Base-by-base conservation (phyloP, 768 basidiomycete species). In the Lepiota subincarnata region DNA sequence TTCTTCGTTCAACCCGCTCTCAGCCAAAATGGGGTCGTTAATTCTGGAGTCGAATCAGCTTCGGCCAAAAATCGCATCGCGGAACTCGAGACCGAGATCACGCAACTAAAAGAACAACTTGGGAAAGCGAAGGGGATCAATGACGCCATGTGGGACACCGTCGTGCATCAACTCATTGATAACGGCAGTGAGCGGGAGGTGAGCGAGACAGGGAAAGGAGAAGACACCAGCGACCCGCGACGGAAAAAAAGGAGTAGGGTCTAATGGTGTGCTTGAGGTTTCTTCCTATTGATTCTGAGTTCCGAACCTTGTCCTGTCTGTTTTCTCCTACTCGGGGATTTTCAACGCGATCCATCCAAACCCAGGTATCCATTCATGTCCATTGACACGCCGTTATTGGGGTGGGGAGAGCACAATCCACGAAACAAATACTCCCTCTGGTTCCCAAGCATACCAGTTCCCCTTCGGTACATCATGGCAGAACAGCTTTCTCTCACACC, bases 101-200 rank as follows among this genome's bases (percentile, higher is more conserved):
- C 74, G 46, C 70, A 67, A 20, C 67, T 96, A 53, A 80, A 76
- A 42, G 79, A 82, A 42, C 86, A 92, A 56, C 72, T 98, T 5
- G 81, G 82, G 22, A 86, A 83, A 64, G 95, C 95, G 4, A 92
- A 93, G 63, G 82, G 86, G n/a, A 77, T 97, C 55, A 98, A 97
- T 61, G 92, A 97, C 63, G 77, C 80, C 48, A 96, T 97, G 87
- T 97, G 95, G 95, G 87, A 89, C 59, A 81, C 78, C 2, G 80
- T 93, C 1, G 87, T 95, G 24, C 84, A 87, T 58, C 78, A 71
- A 41, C 68, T 84, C 12, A 69, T 87, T 2, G 67, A 57, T 31
- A 60, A 62, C 28, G 56, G 55, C 26, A 58, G 59, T 16, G 58
- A 43, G 8, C 54, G 55, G 19, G 60, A 38, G 20, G 48, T 16